These are phyloP conservation scores for Tylopilus intermedius DNA, from an alignment of 768 basidiomycete species.

Conservation along the genomic window DNA sequence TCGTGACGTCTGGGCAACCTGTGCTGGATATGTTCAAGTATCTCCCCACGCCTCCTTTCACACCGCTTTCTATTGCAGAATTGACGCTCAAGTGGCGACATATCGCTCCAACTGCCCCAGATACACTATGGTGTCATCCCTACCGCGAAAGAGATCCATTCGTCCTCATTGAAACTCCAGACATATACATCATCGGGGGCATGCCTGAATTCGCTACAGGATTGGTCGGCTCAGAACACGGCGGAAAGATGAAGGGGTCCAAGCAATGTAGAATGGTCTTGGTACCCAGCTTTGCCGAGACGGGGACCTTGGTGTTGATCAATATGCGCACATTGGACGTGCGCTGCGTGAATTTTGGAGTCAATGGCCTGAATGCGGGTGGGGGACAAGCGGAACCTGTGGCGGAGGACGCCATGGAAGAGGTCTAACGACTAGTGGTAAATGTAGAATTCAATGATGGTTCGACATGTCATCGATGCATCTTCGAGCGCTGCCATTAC, in stretches of 20 bases:
- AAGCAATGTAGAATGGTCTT: constrained; percentile 68
- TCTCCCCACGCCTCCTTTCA: constrained; percentile 62
- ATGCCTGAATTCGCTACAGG: constrained; percentile 80
- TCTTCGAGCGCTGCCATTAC: too few species aligned
- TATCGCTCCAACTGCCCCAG: constrained; percentile 97
- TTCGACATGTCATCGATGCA: too few species aligned
- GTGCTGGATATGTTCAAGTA: constrained; percentile 96
- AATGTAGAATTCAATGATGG: too few species aligned
- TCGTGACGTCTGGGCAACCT: constrained; percentile 90
- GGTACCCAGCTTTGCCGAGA: constrained; percentile 74
- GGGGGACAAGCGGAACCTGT: constrained; percentile 8
- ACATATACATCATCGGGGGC: constrained; percentile 90
- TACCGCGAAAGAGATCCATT: constrained; percentile 87
- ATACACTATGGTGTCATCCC: constrained; percentile 98
- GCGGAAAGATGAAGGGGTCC: constrained; percentile 20
- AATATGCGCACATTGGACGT: constrained; percentile 75
- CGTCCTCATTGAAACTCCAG: constrained; percentile 76
- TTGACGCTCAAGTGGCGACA: constrained; percentile 89
- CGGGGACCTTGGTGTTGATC: constrained; percentile 73
- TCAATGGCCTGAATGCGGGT: constrained; percentile 32
- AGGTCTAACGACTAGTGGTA: constrained; percentile 14
- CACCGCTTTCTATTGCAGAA: constrained; percentile 69
- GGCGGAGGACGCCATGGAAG: constrained; percentile 21
- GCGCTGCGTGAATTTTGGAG: constrained; percentile 53
- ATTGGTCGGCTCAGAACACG: constrained; percentile 44